Conservation (phyloP, 2,329 filamentous ascomycete species). For the Raffaelea ambrosiae region DNA sequence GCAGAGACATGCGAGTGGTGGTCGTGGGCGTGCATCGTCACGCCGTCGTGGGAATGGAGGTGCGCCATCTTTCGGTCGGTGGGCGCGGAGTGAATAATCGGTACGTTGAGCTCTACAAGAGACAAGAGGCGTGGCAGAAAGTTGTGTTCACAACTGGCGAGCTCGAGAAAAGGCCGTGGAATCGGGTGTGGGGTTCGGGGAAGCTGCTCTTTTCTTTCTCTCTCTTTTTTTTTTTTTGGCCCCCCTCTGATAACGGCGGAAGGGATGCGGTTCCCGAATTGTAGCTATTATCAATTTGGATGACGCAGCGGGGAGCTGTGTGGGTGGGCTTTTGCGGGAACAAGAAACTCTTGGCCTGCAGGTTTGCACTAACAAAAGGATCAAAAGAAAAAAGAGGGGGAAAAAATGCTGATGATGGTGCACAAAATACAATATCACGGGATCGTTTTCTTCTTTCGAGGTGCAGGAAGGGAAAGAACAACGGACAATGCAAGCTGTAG, state of each 20-base stretch:
- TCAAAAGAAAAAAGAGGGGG: background rate
- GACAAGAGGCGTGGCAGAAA: too few relatives aligned
- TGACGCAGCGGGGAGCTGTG: too few relatives aligned
- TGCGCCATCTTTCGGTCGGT: slow-evolving; percentile 10
- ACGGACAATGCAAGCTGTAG: background rate
- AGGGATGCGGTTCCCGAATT: background rate
- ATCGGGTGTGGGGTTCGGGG: background rate
- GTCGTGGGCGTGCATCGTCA: slow-evolving; percentile 38
- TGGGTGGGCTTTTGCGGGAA: too few relatives aligned
- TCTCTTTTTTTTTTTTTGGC: background rate
- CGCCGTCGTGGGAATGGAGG: slow-evolving; percentile 40
- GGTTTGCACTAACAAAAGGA: too few relatives aligned
- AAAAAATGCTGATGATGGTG: too few relatives aligned
- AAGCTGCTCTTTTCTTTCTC: background rate
- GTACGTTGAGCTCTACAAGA: background rate
- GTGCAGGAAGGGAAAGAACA: background rate
- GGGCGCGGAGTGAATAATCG: background rate
- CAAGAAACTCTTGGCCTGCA: too few relatives aligned
- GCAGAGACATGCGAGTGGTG: slow-evolving; percentile 41
- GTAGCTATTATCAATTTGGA: too few relatives aligned
- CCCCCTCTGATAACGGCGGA: background rate
- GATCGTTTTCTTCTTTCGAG: too few relatives aligned
- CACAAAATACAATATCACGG: too few relatives aligned
- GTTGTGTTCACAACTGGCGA: too few relatives aligned
- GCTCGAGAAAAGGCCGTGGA: too few relatives aligned